Evolutionary conservation across 441 rosid species (phyloP).

Genomic region (Mallotus japonicus): DNA sequence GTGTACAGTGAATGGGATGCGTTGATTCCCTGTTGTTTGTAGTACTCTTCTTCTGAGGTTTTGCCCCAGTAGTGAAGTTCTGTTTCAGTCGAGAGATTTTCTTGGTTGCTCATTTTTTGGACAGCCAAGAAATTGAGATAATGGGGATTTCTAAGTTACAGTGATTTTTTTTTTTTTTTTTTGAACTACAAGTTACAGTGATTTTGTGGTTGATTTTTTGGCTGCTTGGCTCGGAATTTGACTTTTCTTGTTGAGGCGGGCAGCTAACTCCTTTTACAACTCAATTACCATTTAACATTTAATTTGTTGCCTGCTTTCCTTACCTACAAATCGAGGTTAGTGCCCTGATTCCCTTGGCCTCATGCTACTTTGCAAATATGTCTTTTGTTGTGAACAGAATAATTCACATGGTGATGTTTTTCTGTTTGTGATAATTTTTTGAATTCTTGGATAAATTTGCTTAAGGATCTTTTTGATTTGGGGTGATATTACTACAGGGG

Average conservation of each 20-base stretch:
- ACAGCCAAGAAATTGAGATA: background rate
- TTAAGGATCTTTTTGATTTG: background rate
- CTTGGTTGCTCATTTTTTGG: slow-evolving; percentile 14
- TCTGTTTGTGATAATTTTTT: no score
- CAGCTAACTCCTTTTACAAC: background rate
- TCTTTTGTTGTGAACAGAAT: background rate
- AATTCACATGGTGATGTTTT: background rate
- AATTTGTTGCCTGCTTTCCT: background rate
- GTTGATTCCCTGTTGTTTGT: slow-evolving; percentile 51
- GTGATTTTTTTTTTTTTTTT: no score
- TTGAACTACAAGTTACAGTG: background rate
- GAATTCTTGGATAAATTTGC: background rate
- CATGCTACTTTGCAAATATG: background rate
- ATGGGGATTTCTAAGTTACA: background rate
- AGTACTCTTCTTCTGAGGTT: slow-evolving; percentile 59
- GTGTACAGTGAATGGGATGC: slow-evolving; percentile 56
- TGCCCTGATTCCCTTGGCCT: background rate
- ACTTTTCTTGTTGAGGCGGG: background rate
- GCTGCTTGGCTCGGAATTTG: background rate
- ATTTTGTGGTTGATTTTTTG: background rate
- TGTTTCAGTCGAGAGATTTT: slow-evolving; percentile 8
- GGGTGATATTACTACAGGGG: no score
- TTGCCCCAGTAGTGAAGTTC: slow-evolving; percentile 64
- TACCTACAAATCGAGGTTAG: background rate
- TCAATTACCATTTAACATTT: background rate